Base-by-base conservation (phyloP, 2,329 filamentous ascomycete species). In the Colletotrichum coccodes region DNA sequence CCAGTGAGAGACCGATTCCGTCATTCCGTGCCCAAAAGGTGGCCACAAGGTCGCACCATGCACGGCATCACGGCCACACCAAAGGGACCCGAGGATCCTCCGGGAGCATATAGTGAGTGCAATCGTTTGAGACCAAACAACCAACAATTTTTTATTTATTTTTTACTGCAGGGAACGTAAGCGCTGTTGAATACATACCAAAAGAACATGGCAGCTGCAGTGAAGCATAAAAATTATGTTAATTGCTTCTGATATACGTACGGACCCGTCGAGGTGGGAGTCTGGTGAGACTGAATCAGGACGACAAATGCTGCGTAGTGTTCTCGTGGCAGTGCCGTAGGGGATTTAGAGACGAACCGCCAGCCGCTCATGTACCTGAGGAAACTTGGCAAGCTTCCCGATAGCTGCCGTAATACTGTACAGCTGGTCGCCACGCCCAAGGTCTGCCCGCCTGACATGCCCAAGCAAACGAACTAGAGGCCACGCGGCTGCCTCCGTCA, bases 1-100 rank as follows among this genome's bases (percentile, higher is more conserved):
- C 65, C 65, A 68, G 61, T 68, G 47, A 65, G 49, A 65, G 32
- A 62, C 40, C 49, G 52, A 68, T 71, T 63, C 68, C 70, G 64
- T 69, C 57, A 71, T 71, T 68, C 64, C 70, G 68, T 57, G 53
- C 52, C 53, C 63, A 56, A 61, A 68, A 54, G 36, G 56, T 63
- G 60, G 21, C 53, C 44, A 36, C 36, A 49, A 34, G 53, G 34
- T 28, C 16, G 34, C 26, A 50, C 61, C 26, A 23, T 68, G 60
- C 60, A 50, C 60, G 46, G 52, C 30, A 52, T 68, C 46, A 38
- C 52, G 44, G 30, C 61, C 36, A 44, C 26, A 47, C 28, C 44
- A 12, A 30, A 50, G n/a, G n/a, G 49, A 68, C 53, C 61, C 47
- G 49, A 68, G 44, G 60, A 54, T 56, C 30, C 46, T 59, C 61